These are phyloP conservation scores for Boletus sensibilis DNA, from an alignment of 768 basidiomycete species.

Conservation along the genomic window DNA sequence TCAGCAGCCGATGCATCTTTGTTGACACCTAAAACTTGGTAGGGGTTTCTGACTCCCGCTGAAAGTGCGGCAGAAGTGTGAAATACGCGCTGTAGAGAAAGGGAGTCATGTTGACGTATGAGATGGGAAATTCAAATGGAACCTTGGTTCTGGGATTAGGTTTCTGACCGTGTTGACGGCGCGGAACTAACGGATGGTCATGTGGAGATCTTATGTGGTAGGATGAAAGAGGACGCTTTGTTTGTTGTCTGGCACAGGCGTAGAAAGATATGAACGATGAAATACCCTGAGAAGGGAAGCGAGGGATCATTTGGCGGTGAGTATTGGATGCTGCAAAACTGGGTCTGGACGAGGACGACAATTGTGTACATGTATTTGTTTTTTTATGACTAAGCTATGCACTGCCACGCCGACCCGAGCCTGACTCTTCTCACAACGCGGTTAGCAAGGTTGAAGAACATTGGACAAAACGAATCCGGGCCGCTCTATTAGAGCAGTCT, in stretches of 20 bases:
- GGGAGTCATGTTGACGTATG: constrained; percentile 20
- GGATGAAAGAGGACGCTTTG: constrained; percentile 36
- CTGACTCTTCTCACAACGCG: no score
- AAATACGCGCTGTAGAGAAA: constrained; percentile 58
- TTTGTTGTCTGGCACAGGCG: constrained; percentile 47
- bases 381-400: constrained; percentile 20
- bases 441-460: no score
- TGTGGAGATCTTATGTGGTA: constrained; percentile 40
- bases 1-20: constrained; percentile 81
- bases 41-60: constrained; percentile 76
- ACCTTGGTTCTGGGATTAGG: constrained; percentile 41
- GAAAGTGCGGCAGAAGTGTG: constrained; percentile 60
- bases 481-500: no score
- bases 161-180: constrained; percentile 14
- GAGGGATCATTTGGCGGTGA: constrained; percentile 45
- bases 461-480: no score
- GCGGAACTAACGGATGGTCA: constrained; percentile 19
- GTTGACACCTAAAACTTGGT: constrained; percentile 84
- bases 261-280: constrained; percentile 56
- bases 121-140: constrained; percentile 14
- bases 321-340: background rate
- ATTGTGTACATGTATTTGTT: constrained; percentile 22
- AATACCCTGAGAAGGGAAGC: constrained; percentile 48
- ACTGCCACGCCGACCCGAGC: no score
- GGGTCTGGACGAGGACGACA: background rate